Percentiles rank a stretch among this genome's conserved stretches.
Evolutionary conservation across 2,329 filamentous ascomycete genomes (phyloP).

Genomic region (Aspergillus proliferans): DNA sequence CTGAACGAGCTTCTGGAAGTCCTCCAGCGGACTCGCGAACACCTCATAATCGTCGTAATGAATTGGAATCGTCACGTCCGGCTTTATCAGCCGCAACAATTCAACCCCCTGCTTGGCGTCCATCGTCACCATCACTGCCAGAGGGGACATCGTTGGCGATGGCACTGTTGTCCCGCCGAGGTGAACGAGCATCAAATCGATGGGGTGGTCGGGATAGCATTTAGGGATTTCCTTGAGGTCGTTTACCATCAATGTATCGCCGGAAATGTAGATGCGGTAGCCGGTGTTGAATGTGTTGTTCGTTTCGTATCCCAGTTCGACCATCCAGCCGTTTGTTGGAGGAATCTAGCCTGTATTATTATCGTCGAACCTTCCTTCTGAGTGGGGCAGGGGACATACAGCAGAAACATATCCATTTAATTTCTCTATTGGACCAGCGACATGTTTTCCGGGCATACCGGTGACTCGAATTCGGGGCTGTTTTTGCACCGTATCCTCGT

Average conservation of each 20-base stretch:
- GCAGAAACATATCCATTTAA: slow-evolving; percentile 45
- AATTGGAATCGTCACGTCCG: slow-evolving; percentile 58
- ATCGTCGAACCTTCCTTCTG: neutral
- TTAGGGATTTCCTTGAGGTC: slow-evolving; percentile 57
- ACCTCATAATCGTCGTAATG: slow-evolving; percentile 62
- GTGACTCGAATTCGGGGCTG: slow-evolving; percentile 50
- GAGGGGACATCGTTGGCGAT: slow-evolving; percentile 49
- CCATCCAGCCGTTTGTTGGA: slow-evolving; percentile 61
- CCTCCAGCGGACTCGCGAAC: slow-evolving; percentile 52
- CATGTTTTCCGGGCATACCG: slow-evolving; percentile 60
- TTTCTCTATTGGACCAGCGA: slow-evolving; percentile 41
- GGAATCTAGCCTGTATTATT: slow-evolving; percentile 41
- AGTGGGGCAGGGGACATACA: slow-evolving; percentile 19
- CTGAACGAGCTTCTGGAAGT: slow-evolving; percentile 54
- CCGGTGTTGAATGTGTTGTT: slow-evolving; percentile 37
- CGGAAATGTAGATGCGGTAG: slow-evolving; percentile 60
- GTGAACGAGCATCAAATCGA: slow-evolving; percentile 63
- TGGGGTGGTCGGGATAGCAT: slow-evolving; percentile 47
- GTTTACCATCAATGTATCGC: slow-evolving; percentile 58
- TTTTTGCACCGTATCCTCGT: slow-evolving; percentile 9
- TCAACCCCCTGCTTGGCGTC: slow-evolving; percentile 58
- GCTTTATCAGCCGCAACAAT: slow-evolving; percentile 54
- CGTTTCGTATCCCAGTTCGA: slow-evolving; percentile 52
- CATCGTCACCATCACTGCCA: slow-evolving; percentile 68
- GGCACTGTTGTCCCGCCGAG: slow-evolving; percentile 62